Conservation (phyloP, 2,329 filamentous ascomycete genomes). For the Penicillium thymicola region DNA sequence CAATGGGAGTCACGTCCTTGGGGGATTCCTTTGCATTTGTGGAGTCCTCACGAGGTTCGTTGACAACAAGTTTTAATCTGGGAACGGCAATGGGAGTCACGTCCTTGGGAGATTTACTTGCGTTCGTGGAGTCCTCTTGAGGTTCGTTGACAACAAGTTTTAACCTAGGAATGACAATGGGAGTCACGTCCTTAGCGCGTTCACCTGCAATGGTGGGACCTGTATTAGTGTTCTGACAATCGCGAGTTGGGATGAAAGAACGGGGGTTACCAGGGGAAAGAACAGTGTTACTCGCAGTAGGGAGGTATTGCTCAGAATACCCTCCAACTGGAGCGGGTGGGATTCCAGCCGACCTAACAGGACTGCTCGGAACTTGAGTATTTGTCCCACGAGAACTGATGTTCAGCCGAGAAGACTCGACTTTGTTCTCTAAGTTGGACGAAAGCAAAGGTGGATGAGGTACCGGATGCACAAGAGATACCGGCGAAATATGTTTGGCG, state of each 20-base stretch:
- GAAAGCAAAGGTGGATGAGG: neutral
- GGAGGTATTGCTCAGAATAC: neutral
- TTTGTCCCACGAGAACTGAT: neutral
- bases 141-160: neutral
- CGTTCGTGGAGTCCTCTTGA: neutral
- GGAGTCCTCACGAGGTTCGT: neutral
- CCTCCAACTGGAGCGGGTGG: neutral
- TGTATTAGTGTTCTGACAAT: neutral
- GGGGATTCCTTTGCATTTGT: no score
- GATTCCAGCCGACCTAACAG: neutral
- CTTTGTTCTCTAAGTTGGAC: neutral
- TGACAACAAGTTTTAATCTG: neutral
- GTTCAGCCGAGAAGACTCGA: neutral
- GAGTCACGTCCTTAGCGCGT: neutral
- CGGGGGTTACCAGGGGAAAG: neutral
- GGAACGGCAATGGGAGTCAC: neutral
- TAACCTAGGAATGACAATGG: no score
- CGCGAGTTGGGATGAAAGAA: neutral
- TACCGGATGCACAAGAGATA: neutral
- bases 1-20: neutral
- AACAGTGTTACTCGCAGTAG: neutral
- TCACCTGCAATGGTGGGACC: neutral
- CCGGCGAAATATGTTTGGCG: no score
- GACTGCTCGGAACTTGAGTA: neutral
- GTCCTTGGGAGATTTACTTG: neutral